A percentile compares a stretch with the other conserved stretches of the same genome.
Evolutionary conservation across 441 rosid genomes (phyloP).

Genomic region (Croton laevigatus): DNA sequence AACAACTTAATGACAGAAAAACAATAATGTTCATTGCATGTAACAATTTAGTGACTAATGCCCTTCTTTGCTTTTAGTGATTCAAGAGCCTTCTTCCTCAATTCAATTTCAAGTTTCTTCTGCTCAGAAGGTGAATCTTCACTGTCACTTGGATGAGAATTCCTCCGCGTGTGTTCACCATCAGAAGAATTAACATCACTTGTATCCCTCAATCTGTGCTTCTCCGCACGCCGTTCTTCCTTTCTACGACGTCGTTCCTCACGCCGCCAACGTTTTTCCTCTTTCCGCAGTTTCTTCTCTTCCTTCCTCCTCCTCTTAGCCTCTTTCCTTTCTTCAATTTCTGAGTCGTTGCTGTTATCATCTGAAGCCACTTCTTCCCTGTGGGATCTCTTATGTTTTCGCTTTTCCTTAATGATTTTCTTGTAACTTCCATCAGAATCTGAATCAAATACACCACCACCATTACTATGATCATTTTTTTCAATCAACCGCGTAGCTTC

Average conservation of each 20-base stretch:
- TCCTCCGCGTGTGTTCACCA: slow-evolving; percentile 39
- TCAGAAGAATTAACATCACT: slow-evolving; percentile 51
- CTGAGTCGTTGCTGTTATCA: slow-evolving; percentile 59
- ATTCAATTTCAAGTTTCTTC: slow-evolving; percentile 89
- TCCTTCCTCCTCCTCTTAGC: slow-evolving; percentile 83
- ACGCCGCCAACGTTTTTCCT: slow-evolving; percentile 74
- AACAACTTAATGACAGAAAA: slow-evolving; percentile 31
- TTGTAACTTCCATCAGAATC: slow-evolving; percentile 50
- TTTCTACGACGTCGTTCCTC: slow-evolving; percentile 74
- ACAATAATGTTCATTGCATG: slow-evolving; percentile 25
- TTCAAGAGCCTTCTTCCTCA: slow-evolving; percentile 92
- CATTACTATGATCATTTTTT: slow-evolving; percentile 41
- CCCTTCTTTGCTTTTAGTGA: slow-evolving; percentile 96
- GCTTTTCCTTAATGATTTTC: slow-evolving; percentile 50
- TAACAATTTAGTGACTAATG: slow-evolving; percentile 43
- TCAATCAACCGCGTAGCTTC: slow-evolving; percentile 34
- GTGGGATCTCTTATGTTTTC: slow-evolving; percentile 59
- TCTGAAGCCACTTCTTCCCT: slow-evolving; percentile 59
- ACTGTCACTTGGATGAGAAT: slow-evolving; percentile 35
- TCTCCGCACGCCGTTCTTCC: slow-evolving; percentile 76
- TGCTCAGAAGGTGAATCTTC: slow-evolving; percentile 55
- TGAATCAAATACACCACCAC: slow-evolving; percentile 42
- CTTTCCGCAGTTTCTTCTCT: slow-evolving; percentile 79
- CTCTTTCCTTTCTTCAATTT: slow-evolving; percentile 73
- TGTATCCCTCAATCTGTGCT: slow-evolving; percentile 51